phyloP scores from a whole-genome alignment of 2,329 filamentous ascomycete species.

The Phialophora tarda region DNA sequence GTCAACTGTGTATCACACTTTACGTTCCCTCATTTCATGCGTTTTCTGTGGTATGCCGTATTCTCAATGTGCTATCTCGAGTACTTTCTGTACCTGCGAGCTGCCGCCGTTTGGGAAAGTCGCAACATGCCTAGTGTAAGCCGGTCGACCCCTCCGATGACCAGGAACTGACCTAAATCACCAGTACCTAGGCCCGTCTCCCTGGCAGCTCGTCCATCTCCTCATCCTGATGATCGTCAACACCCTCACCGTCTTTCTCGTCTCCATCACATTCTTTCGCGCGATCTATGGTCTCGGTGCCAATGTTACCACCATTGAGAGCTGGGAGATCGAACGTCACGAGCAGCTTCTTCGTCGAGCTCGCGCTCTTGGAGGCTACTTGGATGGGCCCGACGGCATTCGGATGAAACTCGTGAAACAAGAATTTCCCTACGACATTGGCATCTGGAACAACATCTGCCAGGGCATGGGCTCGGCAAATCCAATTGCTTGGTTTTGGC shows the following conservation, averaged over 20 bases:
- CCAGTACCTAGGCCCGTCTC: slow-evolving; percentile 64
- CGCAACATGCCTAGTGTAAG: slow-evolving; percentile 63
- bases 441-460: slow-evolving; percentile 64
- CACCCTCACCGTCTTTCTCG: slow-evolving; percentile 61
- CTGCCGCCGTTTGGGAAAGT: slow-evolving; percentile 60
- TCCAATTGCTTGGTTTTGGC: slow-evolving; percentile 65
- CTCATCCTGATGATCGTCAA: slow-evolving; percentile 62
- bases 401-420: slow-evolving; percentile 62
- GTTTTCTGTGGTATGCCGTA: slow-evolving; percentile 66
- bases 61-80: slow-evolving; percentile 63
- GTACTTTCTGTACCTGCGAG: slow-evolving; percentile 59
- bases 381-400: slow-evolving; percentile 63
- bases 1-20: slow-evolving; percentile 69
- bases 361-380: slow-evolving; percentile 60
- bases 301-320: slow-evolving; percentile 69
- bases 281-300: slow-evolving; percentile 60
- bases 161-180: slow-evolving; percentile 23
- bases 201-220: slow-evolving; percentile 59
- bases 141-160: slow-evolving; percentile 26
- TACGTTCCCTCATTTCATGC: slow-evolving; percentile 69
- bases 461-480: slow-evolving; percentile 59
- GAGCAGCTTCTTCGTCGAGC: slow-evolving; percentile 54
- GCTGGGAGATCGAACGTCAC: slow-evolving; percentile 63
- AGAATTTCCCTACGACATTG: slow-evolving; percentile 70
- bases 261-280: slow-evolving; percentile 61